These are phyloP conservation scores for Globomyces pollinis-pini DNA, from an alignment of 192 early-diverging fungal genomes.

Conservation along the genomic window DNA sequence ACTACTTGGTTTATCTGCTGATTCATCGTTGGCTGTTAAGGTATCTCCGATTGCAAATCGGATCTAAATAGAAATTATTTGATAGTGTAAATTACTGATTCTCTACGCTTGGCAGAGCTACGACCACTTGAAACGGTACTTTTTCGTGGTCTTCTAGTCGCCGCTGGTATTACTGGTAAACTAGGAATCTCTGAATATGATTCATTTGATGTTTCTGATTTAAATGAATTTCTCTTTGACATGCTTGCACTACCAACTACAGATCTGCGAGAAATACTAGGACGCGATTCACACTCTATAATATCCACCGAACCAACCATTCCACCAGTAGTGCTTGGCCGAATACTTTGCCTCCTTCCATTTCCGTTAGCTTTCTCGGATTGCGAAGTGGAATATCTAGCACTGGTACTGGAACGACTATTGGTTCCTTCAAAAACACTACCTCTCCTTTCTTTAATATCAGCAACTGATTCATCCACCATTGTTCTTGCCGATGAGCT, in stretches of 20 bases:
- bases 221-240: not conserved
- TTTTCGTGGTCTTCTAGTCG: not conserved
- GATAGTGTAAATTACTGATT: not conserved
- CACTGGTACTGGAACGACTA: too few relatives aligned
- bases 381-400: too few relatives aligned
- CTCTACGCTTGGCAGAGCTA: not conserved
- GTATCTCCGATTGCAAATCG: not conserved
- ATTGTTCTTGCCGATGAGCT: too few relatives aligned
- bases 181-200: not conserved
- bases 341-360: too few relatives aligned
- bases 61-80: not conserved
- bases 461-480: too few relatives aligned
- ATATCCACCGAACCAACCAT: too few relatives aligned
- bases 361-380: too few relatives aligned
- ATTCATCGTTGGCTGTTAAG: not conserved
- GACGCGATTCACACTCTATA: too few relatives aligned
- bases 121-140: not conserved
- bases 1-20: not conserved
- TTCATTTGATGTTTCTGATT: not conserved
- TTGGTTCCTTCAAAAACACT: too few relatives aligned
- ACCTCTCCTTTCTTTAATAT: too few relatives aligned
- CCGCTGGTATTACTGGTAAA: not conserved
- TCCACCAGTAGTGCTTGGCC: too few relatives aligned
- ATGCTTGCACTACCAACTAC: not conserved
- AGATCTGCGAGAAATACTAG: too few relatives aligned